Evolutionary conservation across 2,329 filamentous ascomycete species (phyloP), one percentile per base, ranked within the genome.

Genomic region (Macrophomina pseudophaseolina): DNA sequence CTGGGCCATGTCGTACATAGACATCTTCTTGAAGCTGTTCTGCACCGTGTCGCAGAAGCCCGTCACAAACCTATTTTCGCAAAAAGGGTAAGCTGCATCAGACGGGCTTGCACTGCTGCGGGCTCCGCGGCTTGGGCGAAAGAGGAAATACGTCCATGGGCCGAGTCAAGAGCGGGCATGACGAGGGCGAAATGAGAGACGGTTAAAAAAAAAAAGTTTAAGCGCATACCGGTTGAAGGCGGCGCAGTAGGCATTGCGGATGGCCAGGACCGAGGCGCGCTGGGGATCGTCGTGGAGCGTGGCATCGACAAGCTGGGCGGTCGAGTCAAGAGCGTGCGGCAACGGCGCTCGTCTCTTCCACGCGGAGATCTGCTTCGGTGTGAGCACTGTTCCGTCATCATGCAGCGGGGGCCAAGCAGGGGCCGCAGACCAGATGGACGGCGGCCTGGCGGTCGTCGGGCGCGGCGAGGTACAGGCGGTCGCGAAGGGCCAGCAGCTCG

Each of bases 261-360:
- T 83, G 56, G 88, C 86, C 78, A 91, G 89, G 59, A 82, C 81
- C 52, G 82, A 82, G 49, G 84, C 80, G 49, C 74, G 65, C 49
- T 76, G 65, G 48, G 74, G 74, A 68, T 82, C 81, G 79, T 93
- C 91, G 73, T 88, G 86, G 62, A 93, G 79, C 23, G 89, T 80
- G 33, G 90, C 91, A 68, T 90, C 88, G 70, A 87, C 87, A 67
- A 95, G 82, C 69, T 93, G 85, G 2, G 90, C 90, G 49, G 91
- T 94, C 42, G 90, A 91, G 79, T 94, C 91, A 64, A 94, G 86
- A 78, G 93, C 84, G 80, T 94, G 90, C 65, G 92, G 91, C 69
- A 93, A 90, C 48, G 66, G 44, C 54, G 56, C 56, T 40, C 65
- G 44, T 49, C 65, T 46, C 49, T 66, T 66, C 65, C 65, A 66